Evolutionary conservation across 1,284 basidiomycete species (phyloP).

Genomic region (Apiotrichum veenhuisii): DNA sequence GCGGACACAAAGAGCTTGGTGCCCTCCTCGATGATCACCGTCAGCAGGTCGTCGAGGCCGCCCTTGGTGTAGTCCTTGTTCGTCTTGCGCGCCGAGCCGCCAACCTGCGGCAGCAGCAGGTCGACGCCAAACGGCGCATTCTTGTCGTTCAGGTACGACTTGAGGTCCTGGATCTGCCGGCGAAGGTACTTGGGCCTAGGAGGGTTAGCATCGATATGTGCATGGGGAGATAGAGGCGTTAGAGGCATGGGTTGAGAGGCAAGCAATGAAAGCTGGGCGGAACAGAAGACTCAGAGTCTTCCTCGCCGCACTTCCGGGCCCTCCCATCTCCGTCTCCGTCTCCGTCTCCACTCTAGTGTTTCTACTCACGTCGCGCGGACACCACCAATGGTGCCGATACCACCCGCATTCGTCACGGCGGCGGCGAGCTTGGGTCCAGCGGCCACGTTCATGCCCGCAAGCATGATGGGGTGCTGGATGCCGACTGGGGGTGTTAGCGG

Average conservation of each 20-base stretch:
- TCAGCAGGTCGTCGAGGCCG: constrained; percentile 63
- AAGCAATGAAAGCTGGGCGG: too few species aligned
- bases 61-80: constrained; percentile 66
- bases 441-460: constrained; percentile 86
- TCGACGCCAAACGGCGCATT: constrained; percentile 75
- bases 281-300: too few species aligned
- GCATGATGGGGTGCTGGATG: constrained; percentile 79
- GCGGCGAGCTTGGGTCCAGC: constrained; percentile 79
- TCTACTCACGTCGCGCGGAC: constrained; percentile 52
- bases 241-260: too few species aligned
- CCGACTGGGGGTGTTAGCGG: constrained; percentile 52
- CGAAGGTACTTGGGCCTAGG: constrained; percentile 46
- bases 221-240: too few species aligned
- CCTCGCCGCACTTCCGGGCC: too few species aligned
- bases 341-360: background rate
- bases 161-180: constrained; percentile 66
- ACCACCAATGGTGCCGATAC: constrained; percentile 81
- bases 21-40: constrained; percentile 83
- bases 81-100: constrained; percentile 75
- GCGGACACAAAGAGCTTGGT: constrained; percentile 76
- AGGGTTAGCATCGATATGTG: background rate
- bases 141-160: constrained; percentile 57
- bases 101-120: constrained; percentile 74
- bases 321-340: background rate
- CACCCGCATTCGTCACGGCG: constrained; percentile 70